These are phyloP conservation scores for Diaporthe ampelina DNA, from an alignment of 2,329 filamentous ascomycete species.

Conservation along the genomic window DNA sequence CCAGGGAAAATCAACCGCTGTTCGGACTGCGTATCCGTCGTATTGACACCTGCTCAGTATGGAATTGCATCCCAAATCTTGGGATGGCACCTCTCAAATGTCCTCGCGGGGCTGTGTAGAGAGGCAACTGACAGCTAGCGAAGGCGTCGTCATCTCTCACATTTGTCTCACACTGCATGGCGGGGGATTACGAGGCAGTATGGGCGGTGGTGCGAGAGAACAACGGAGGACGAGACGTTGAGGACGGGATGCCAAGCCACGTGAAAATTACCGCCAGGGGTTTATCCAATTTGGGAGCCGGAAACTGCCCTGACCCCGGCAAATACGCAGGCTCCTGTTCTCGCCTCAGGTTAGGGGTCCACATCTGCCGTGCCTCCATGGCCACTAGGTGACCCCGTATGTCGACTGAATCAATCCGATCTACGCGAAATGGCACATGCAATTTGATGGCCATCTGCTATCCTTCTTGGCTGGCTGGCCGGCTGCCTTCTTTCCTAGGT, in stretches of 20 bases:
- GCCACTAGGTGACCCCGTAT: conserved; percentile 24
- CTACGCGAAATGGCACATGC: conserved; percentile 23
- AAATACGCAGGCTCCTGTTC: conserved; percentile 5
- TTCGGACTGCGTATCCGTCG: conserved; percentile 9
- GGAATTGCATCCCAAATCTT: not conserved
- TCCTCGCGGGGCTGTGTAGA: not conserved
- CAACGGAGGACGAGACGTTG: conserved; percentile 9
- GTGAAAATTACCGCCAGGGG: conserved; percentile 33
- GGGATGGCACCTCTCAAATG: not conserved
- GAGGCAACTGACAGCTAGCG: not conserved
- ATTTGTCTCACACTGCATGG: not conserved
- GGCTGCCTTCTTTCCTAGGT: not conserved
- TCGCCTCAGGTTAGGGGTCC: conserved; percentile 13
- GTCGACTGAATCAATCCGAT: conserved; percentile 25
- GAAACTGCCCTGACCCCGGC: conserved; percentile 19
- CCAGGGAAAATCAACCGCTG: conserved; percentile 13
- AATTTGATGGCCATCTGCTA: not conserved
- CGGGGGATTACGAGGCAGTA: conserved; percentile 9
- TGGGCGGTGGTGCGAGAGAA: not conserved
- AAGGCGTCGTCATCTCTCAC: not conserved
- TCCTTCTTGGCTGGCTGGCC: not conserved
- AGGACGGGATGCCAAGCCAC: conserved; percentile 32
- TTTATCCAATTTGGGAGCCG: conserved; percentile 25
- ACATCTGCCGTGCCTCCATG: conserved; percentile 9
- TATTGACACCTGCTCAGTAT: not conserved